Percentiles rank a stretch among this genome's conserved stretches.
Evolutionary conservation across 768 basidiomycete species (phyloP).

Genomic region (Mycena polygramma): DNA sequence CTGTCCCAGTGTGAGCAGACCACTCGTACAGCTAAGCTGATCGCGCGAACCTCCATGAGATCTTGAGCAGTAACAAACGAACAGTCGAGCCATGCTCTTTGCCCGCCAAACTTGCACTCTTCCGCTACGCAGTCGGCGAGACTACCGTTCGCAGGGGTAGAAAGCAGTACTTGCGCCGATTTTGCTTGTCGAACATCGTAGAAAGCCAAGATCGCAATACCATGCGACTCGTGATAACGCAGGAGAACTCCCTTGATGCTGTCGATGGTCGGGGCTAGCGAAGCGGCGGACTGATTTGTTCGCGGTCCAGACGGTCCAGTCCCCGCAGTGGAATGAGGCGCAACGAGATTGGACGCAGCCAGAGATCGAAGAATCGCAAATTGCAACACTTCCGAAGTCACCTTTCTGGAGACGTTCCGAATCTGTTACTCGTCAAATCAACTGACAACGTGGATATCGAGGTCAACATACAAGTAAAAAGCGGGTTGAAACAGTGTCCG

Average conservation of each 20-base stretch:
- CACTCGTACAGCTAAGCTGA: constrained; percentile 16
- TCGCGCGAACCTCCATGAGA: constrained; percentile 55
- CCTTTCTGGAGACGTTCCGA: constrained; percentile 51
- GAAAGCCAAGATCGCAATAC: constrained; percentile 70
- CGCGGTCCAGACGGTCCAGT: constrained; percentile 6
- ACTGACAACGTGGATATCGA: neutral
- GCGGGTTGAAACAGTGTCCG: constrained; percentile 49
- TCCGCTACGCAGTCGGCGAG: constrained; percentile 48
- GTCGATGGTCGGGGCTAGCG: constrained; percentile 24
- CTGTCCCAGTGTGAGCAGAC: constrained; percentile 48
- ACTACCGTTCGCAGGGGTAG: constrained; percentile 43
- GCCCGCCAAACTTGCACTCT: constrained; percentile 40
- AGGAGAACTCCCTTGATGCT: constrained; percentile 70
- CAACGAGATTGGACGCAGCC: constrained; percentile 1
- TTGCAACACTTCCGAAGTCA: constrained; percentile 40
- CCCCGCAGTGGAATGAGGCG: constrained; percentile 4
- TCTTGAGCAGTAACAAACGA: constrained; percentile 61
- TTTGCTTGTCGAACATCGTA: constrained; percentile 70
- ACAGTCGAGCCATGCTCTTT: constrained; percentile 52
- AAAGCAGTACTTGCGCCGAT: constrained; percentile 59
- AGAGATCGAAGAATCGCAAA: constrained; percentile 35
- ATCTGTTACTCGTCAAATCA: constrained; percentile 41
- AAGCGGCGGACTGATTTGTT: constrained; percentile 7
- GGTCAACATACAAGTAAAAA: constrained; percentile 49
- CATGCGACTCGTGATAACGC: constrained; percentile 62